Evolutionary conservation across 805 yeast species (phyloP).

Genomic region (Saturnispora dispora): DNA sequence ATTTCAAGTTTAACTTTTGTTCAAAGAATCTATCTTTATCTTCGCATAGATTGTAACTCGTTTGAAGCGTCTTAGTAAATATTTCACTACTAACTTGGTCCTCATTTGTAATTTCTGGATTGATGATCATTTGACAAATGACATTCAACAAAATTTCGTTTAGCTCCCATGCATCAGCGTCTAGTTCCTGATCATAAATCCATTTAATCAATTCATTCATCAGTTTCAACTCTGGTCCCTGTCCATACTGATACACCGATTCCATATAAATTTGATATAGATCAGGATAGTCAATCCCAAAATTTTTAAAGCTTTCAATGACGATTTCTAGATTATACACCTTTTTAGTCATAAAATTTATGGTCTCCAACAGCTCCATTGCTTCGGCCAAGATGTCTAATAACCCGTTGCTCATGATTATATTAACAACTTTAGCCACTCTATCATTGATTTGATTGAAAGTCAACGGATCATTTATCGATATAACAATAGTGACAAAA

Average conservation of each 20-base stretch:
- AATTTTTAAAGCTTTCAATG: constrained; percentile 40
- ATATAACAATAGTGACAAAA: constrained; percentile 67
- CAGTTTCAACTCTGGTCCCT: constrained; percentile 13
- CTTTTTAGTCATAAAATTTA: constrained; percentile 47
- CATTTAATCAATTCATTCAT: constrained; percentile 19
- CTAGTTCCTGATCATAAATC: constrained; percentile 13
- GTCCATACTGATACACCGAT: constrained; percentile 37
- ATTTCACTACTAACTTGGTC: constrained; percentile 1
- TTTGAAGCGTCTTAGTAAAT: constrained; percentile 6
- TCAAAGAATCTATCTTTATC: constrained; percentile 14
- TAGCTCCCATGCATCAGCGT: constrained; percentile 17
- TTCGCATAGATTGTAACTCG: constrained; percentile 4
- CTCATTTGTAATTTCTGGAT: background rate
- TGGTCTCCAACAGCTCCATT: constrained; percentile 62
- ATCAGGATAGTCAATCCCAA: constrained; percentile 43
- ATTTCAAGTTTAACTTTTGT: constrained; percentile 5
- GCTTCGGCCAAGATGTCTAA: constrained; percentile 71
- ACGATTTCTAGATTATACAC: constrained; percentile 28
- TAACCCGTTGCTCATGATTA: constrained; percentile 54
- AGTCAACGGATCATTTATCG: constrained; percentile 64
- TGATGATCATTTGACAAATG: constrained; percentile 9
- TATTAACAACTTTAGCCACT: constrained; percentile 59
- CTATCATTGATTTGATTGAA: constrained; percentile 45
- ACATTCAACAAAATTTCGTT: constrained; percentile 18
- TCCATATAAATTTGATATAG: constrained; percentile 41